Conservation (phyloP, 163 green algal species). For the Prototheca cutis region DNA sequence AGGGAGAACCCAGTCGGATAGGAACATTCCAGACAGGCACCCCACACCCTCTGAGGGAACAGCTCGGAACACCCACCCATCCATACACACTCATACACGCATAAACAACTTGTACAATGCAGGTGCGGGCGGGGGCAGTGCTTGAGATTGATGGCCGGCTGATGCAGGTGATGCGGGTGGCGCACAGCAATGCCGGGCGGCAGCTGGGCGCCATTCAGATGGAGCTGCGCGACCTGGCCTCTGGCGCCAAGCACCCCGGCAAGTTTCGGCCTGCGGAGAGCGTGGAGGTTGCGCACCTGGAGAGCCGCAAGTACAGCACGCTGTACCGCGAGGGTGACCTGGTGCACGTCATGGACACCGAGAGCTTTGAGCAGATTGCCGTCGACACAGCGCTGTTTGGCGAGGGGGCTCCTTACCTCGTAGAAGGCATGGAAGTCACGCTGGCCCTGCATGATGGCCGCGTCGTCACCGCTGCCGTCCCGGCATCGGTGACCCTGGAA, state of each 20-base stretch:
- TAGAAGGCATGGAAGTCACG: conserved; percentile 20
- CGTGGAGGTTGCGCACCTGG: conserved; percentile 32
- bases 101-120: too few relatives aligned
- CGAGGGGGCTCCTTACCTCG: conserved; percentile 12
- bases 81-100: too few relatives aligned
- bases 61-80: too few relatives aligned
- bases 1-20: too few relatives aligned
- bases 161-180: conserved; percentile 26
- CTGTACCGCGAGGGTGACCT: conserved; percentile 32
- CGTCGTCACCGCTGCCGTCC: conserved; percentile 11
- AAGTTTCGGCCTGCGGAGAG: conserved; percentile 30
- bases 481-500: conserved; percentile 16
- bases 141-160: conserved; percentile 32
- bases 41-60: too few relatives aligned
- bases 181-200: conserved; percentile 17
- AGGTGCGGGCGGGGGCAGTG: conserved; percentile 31
- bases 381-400: conserved; percentile 28
- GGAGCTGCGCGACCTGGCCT: conserved; percentile 34
- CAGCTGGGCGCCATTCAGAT: conserved; percentile 27
- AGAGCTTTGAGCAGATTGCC: conserved; percentile 38
- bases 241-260: conserved; percentile 24
- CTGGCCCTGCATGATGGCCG: conserved; percentile 19
- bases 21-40: too few relatives aligned
- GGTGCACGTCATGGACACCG: conserved; percentile 36
- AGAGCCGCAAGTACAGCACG: conserved; percentile 25